Evolutionary conservation across 2,329 filamentous ascomycete genomes (phyloP).

Genomic region (Apiospora malaysiana): DNA sequence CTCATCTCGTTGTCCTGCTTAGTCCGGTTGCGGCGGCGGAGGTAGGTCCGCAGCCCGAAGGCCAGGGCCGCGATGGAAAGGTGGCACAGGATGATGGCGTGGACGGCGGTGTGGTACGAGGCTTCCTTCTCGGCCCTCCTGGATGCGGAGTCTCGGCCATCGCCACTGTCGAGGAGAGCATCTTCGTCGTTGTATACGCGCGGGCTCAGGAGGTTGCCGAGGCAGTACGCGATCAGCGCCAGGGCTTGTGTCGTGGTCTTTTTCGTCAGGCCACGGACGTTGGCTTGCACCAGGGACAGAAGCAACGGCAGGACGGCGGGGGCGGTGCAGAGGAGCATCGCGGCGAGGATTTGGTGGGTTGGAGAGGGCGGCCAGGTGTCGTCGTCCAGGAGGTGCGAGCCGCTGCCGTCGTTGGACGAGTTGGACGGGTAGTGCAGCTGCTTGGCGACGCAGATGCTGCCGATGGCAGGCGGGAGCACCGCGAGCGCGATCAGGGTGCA

Average conservation of each 20-base stretch:
- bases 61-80: constrained; percentile 52
- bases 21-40: constrained; percentile 66
- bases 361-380: constrained; percentile 42
- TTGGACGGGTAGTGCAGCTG: constrained; percentile 28
- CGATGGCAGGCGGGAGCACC: constrained; percentile 57
- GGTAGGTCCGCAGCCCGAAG: constrained; percentile 51
- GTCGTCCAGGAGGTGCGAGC: neutral
- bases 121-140: constrained; percentile 48
- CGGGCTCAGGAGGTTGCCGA: constrained; percentile 61
- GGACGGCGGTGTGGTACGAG: constrained; percentile 59
- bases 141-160: neutral
- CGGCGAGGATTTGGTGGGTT: constrained; percentile 58
- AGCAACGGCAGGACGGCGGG: constrained; percentile 60
- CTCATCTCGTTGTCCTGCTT: constrained; percentile 48
- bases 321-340: constrained; percentile 61
- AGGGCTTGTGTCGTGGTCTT: constrained; percentile 65
- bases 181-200: constrained; percentile 54
- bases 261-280: constrained; percentile 64
- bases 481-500: constrained; percentile 57
- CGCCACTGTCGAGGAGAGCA: neutral
- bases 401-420: neutral
- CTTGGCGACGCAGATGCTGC: constrained; percentile 58
- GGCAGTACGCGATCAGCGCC: constrained; percentile 60
- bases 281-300: constrained; percentile 60
- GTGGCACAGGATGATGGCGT: constrained; percentile 62